Evolutionary conservation across 2,329 filamentous ascomycete genomes (phyloP), one percentile per base, ranked within the genome.

Genomic region (Pseudogymnoascus sp.): DNA sequence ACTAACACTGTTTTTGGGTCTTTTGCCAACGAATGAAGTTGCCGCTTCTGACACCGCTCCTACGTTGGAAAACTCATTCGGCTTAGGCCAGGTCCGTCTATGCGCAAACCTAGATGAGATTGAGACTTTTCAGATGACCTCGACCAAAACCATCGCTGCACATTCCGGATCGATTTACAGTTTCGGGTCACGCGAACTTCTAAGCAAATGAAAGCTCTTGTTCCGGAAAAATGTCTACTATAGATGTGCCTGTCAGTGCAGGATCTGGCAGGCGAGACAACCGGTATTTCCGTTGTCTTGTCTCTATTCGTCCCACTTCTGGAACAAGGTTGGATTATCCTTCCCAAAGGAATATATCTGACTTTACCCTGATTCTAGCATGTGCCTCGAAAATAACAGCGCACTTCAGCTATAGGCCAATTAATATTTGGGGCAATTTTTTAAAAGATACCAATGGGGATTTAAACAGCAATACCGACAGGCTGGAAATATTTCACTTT

Each of bases 71-170:
- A 31, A 57, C n/a, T 15, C 28, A 19, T 4, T 57, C 17, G 9
- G 50, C 23, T 33, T 57, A 57, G 50, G 50, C 50, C 17, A 2
- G 19, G 28, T 33, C 50, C 19, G 50, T 33, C n/a, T 31, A 33
- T 57, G 50, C 50, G n/a, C 50, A 57, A 57, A 57, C 26, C 50
- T 57, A 33, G 50, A 57, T 57, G 13, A 19, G 33, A 57, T 57
- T 57, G 50, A 57, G 28, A 57, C 50, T 57, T 33, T 57, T 57
- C 50, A 13, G 50, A 57, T 57, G 9, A 57, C n/a, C 50, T 57
- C 11, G n/a, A 17, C 33, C n/a, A 33, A 33, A 19, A 19, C 19
- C n/a, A 31, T 13, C 19, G 28, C 28, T 17, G 9, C 10, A n/a
- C 10, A 57, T 33, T 19, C 13, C 19, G n/a, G n/a, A 33, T 33